Conservation (phyloP, 306 rosid species). For the Mimosa bimucronata region DNA sequence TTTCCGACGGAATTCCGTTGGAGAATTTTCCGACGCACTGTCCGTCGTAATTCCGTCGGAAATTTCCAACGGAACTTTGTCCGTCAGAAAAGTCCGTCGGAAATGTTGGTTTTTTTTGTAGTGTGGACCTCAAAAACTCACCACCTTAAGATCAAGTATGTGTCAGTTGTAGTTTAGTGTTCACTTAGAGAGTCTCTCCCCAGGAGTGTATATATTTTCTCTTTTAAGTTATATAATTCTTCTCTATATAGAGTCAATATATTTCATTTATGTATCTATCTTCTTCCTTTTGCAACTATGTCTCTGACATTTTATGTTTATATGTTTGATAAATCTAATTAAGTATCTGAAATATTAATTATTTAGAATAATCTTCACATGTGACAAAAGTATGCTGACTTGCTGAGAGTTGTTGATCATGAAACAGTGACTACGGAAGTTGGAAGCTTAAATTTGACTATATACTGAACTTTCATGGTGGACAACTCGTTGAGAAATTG, state of each 20-base stretch:
- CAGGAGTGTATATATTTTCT: background rate
- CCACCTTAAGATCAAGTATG: background rate
- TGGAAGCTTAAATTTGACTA: background rate
- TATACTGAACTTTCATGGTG: slow-evolving; percentile 25
- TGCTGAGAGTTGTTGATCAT: background rate
- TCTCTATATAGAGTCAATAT: background rate
- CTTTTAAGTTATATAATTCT: background rate
- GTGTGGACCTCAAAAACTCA: background rate
- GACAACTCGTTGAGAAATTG: slow-evolving; percentile 1
- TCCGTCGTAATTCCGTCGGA: too few species aligned
- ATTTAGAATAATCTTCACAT: background rate
- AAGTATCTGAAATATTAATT: too few species aligned
- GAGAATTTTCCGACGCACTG: too few species aligned
- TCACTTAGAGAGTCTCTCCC: background rate
- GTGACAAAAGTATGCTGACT: background rate
- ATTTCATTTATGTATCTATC: background rate
- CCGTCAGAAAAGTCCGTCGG: too few species aligned
- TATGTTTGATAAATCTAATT: too few species aligned
- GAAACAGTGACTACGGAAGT: background rate
- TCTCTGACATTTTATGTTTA: too few species aligned
- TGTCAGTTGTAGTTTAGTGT: background rate
- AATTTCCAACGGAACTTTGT: too few species aligned
- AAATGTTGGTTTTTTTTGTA: too few species aligned
- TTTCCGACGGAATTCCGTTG: too few species aligned
- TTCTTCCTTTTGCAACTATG: background rate